Evolutionary conservation across 129 eudicot species (phyloP), one percentile per base, ranked within the genome.

Genomic region (Chrysanthemum makinoi): DNA sequence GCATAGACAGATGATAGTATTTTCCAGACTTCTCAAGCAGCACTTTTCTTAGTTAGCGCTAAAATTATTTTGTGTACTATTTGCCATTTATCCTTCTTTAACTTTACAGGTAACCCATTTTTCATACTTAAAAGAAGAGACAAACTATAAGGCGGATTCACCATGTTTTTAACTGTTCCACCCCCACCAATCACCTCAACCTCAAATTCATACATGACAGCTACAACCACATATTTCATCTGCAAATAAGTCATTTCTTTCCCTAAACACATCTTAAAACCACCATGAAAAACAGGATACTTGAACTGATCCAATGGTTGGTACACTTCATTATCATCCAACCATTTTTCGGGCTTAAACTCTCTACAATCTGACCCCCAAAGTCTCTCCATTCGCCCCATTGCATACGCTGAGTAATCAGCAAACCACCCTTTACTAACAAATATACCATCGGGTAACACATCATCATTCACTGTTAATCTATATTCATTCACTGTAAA

Each of bases 281-380:
- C 95, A 8, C 87, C 86, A 59, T 88, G 95, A 75, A 88, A 88
- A 63, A 84, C 88, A 2, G 88, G 87, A 69, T 74, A 88, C 57
- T 69, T 88, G 50, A 60, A 82, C 80, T 82, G 77, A 80, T 88
- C 95, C 15, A 65, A 18, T 22, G 72, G 60, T 46, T 61, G 76
- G n/a, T 46, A 83, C 5, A 61, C 60, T 39, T 74, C 86, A 22
- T 82, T 60, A 30, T 2, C 65, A 64, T 85, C 87, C 55, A 88
- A 52, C 90, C 95, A 88, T 75, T 90, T 76, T 62, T 79, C 84
- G 0, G 95, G 89, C 33, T 77, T 79, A 60, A 77, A 88, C 54
- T 85, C 90, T 61, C 72, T 66, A 75, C 90, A 84, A 73, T 82
- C 90, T 0, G 72, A 48, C 5, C 95, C 95, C 95, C 95, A 88